These are phyloP conservation scores for Haematococcus lacustris DNA, from an alignment of 139 green algal genomes.

Conservation along the genomic window DNA sequence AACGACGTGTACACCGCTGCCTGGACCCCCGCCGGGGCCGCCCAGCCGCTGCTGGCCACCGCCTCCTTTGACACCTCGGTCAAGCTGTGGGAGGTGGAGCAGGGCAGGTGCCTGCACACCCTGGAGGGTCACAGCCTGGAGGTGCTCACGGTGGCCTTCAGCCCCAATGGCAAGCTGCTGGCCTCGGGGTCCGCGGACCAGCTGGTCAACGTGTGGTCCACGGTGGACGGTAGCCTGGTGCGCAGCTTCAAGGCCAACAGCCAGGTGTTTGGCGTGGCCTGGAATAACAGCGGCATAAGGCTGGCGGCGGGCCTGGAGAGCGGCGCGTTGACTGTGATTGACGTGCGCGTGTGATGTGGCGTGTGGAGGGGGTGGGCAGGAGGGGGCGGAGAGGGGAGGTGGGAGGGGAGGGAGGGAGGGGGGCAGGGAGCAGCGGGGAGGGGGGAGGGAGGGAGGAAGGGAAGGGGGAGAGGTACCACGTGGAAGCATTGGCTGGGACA, in stretches of 20 bases:
- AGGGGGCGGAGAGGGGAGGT: not conserved
- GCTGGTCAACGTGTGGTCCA: constrained; percentile 67
- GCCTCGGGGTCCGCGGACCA: constrained; percentile 77
- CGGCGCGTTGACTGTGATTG: constrained; percentile 61
- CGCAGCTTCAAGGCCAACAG: constrained; percentile 54
- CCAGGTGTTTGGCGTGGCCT: constrained; percentile 83
- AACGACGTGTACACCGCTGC: constrained; percentile 88
- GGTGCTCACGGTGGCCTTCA: constrained; percentile 62
- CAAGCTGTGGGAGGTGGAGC: constrained; percentile 79
- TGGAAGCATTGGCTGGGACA: not conserved
- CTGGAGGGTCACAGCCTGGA: constrained; percentile 48
- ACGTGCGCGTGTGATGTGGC: constrained; percentile 16
- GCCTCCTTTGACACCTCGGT: constrained; percentile 81
- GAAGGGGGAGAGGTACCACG: not conserved
- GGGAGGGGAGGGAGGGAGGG: not conserved
- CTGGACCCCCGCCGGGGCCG: constrained; percentile 62
- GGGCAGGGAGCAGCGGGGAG: not conserved
- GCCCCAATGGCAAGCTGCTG: constrained; percentile 64
- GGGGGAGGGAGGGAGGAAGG: not conserved
- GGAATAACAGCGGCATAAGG: constrained; percentile 59
- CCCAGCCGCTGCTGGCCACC: constrained; percentile 65
- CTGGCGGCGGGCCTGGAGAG: constrained; percentile 74
- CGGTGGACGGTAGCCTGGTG: constrained; percentile 61
- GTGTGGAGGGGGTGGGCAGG: not conserved
- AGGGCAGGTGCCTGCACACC: constrained; percentile 49